phyloP scores from a whole-genome alignment of 192 early-diverging fungal species.

The Coemansia sp. region DNA sequence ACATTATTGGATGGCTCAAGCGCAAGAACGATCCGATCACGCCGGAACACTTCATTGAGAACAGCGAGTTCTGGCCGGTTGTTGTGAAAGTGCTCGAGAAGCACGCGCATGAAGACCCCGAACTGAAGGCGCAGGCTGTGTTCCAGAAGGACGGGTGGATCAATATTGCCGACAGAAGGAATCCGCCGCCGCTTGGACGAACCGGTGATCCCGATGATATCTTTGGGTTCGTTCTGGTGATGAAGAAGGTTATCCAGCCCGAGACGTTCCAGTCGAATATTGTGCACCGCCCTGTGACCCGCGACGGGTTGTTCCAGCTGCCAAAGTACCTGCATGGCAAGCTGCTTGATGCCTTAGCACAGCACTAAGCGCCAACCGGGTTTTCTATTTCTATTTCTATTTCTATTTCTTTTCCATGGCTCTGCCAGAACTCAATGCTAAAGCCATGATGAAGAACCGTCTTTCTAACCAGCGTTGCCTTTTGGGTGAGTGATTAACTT shows the following conservation, averaged over 20 bases:
- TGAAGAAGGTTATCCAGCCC: constrained; percentile 31
- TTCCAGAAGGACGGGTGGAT: constrained; percentile 53
- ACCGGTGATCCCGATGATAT: constrained; percentile 49
- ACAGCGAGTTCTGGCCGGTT: constrained; percentile 35
- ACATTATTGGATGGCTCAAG: constrained; percentile 41
- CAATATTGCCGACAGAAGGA: constrained; percentile 47
- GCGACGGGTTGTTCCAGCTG: constrained; percentile 49
- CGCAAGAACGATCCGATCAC: constrained; percentile 17
- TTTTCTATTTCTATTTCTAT: background rate
- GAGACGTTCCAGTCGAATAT: constrained; percentile 44
- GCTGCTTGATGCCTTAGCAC: constrained; percentile 16
- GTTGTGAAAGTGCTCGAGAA: constrained; percentile 31
- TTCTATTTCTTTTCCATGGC: background rate
- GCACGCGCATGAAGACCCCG: constrained; percentile 51
- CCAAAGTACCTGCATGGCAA: constrained; percentile 40
- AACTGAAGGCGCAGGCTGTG: constrained; percentile 50
- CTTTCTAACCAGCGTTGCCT: too few relatives aligned
- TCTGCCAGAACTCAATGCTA: background rate
- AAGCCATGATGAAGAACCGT: too few relatives aligned
- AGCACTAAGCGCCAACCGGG: background rate
- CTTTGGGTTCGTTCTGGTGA: constrained; percentile 39
- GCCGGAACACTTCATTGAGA: constrained; percentile 45
- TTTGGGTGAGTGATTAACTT: too few relatives aligned
- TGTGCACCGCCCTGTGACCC: constrained; percentile 41
- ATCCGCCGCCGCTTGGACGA: constrained; percentile 50